Evolutionary conservation across 2,329 filamentous ascomycete genomes (phyloP).

Genomic region (Colletotrichum sansevieriae): DNA sequence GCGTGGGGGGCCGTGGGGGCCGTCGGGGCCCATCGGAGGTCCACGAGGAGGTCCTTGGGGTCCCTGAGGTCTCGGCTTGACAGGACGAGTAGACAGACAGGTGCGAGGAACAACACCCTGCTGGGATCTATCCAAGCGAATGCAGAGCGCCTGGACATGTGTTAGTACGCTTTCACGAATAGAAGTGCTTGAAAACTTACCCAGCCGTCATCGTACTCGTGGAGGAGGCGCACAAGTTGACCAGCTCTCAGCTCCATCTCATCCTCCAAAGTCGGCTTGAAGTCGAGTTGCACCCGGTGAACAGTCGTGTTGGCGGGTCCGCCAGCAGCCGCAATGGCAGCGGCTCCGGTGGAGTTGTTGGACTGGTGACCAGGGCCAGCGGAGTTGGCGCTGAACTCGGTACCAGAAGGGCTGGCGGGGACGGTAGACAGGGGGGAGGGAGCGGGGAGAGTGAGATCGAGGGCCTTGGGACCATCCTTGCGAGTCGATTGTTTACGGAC

Average conservation of each 20-base stretch:
- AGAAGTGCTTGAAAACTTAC: constrained; percentile 65
- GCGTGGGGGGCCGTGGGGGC: constrained; percentile 48
- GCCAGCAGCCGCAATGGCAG: constrained; percentile 72
- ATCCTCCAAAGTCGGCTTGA: constrained; percentile 91
- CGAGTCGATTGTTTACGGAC: constrained; percentile 69
- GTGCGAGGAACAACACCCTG: constrained; percentile 96
- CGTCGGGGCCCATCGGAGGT: constrained; percentile 64
- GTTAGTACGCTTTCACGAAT: constrained; percentile 46
- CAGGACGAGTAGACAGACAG: constrained; percentile 90
- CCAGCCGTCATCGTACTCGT: constrained; percentile 99
- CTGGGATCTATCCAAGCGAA: constrained; percentile 87
- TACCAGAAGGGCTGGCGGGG: constrained; percentile 72
- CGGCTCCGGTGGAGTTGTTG: constrained; percentile 63
- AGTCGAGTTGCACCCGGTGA: constrained; percentile 94
- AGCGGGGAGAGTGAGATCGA: constrained; percentile 66
- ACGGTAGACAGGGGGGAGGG: constrained; percentile 49
- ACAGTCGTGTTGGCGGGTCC: constrained; percentile 75
- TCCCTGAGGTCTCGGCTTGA: constrained; percentile 81
- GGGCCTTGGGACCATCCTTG: constrained; percentile 62
- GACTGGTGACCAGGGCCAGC: constrained; percentile 61
- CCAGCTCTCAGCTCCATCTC: constrained; percentile 87
- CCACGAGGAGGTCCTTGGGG: constrained; percentile 64
- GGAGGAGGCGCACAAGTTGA: constrained; percentile 87
- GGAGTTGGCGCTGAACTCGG: constrained; percentile 72
- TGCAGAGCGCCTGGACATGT: constrained; percentile 81